These are phyloP conservation scores for Metarhizium sp. DNA, from an alignment of 2,329 filamentous ascomycete genomes.

Conservation along the genomic window DNA sequence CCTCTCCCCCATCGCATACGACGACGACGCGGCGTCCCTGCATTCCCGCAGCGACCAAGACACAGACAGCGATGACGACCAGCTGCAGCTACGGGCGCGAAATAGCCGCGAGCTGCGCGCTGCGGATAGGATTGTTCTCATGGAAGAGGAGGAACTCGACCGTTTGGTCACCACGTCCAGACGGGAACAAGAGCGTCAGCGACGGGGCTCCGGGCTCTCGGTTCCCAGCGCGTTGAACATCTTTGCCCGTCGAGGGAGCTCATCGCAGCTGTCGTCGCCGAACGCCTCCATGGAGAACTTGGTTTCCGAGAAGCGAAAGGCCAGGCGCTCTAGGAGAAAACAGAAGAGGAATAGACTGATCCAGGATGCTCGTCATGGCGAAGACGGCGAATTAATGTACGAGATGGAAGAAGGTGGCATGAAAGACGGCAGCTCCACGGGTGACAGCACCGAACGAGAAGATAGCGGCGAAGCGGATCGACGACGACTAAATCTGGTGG, in stretches of 20 bases:
- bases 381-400: slow-evolving; percentile 72
- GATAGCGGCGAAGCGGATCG: slow-evolving; percentile 50
- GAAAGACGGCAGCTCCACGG: slow-evolving; percentile 55
- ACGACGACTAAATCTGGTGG: slow-evolving; percentile 37
- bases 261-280: slow-evolving; percentile 23
- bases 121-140: slow-evolving; percentile 60
- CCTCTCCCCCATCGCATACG: slow-evolving; percentile 55
- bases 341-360: slow-evolving; percentile 44
- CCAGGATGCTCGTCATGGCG: slow-evolving; percentile 48
- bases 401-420: slow-evolving; percentile 80
- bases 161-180: slow-evolving; percentile 46
- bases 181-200: slow-evolving; percentile 38
- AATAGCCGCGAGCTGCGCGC: slow-evolving; percentile 61
- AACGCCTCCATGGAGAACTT: slow-evolving; percentile 40
- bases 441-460: slow-evolving; percentile 52
- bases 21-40: slow-evolving; percentile 59
- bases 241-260: slow-evolving; percentile 27
- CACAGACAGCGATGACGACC: slow-evolving; percentile 67
- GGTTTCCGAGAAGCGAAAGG: slow-evolving; percentile 38
- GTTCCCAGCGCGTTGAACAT: slow-evolving; percentile 41
- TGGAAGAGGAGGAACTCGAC: slow-evolving; percentile 67
- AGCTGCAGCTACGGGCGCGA: slow-evolving; percentile 54
- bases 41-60: slow-evolving; percentile 62
- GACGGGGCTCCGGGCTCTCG: slow-evolving; percentile 38
- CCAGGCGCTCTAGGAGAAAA: slow-evolving; percentile 39